These are phyloP conservation scores for Xylariaceae sp. DNA, from an alignment of 2,329 filamentous ascomycete species.

Conservation along the genomic window DNA sequence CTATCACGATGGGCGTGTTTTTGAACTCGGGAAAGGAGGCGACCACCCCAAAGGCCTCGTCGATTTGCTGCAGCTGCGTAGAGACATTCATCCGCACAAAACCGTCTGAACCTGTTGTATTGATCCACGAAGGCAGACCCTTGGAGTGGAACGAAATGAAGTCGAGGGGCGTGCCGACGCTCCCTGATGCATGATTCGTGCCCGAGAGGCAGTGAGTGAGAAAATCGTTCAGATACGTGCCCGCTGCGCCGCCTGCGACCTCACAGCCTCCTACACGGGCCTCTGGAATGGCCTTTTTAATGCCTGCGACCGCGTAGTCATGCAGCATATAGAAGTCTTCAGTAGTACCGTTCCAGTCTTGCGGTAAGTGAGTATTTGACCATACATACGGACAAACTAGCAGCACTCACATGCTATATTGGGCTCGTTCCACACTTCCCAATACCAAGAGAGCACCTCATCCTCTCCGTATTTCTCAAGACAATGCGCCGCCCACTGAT, in stretches of 20 bases:
- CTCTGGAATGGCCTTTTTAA: neutral
- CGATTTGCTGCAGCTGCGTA: neutral
- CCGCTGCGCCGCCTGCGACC: neutral
- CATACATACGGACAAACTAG: neutral
- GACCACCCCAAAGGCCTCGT: neutral
- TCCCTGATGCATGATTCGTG: neutral
- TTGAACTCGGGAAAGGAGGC: neutral
- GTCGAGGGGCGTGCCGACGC: neutral
- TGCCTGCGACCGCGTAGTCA: conserved; percentile 1
- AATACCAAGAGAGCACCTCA: conserved; percentile 1
- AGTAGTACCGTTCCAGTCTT: conserved; percentile 1
- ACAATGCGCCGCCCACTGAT: neutral
- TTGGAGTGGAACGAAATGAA: conserved; percentile 7
- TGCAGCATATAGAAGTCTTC: neutral
- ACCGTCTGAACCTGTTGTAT: neutral
- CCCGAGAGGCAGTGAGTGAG: neutral
- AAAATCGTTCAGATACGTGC: neutral
- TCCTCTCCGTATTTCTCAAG: neutral
- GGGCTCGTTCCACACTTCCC: conserved; percentile 5
- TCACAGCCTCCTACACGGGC: neutral
- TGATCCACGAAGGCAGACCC: neutral
- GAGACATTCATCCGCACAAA: conserved; percentile 3
- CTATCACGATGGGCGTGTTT: neutral
- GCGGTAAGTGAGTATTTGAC: neutral
- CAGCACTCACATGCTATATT: conserved; percentile 2